A percentile compares a stretch with the other conserved stretches of the same genome.
Evolutionary conservation across 495 filamentous ascomycete genomes (phyloP).

Genomic region (Talaromyces ruber): DNA sequence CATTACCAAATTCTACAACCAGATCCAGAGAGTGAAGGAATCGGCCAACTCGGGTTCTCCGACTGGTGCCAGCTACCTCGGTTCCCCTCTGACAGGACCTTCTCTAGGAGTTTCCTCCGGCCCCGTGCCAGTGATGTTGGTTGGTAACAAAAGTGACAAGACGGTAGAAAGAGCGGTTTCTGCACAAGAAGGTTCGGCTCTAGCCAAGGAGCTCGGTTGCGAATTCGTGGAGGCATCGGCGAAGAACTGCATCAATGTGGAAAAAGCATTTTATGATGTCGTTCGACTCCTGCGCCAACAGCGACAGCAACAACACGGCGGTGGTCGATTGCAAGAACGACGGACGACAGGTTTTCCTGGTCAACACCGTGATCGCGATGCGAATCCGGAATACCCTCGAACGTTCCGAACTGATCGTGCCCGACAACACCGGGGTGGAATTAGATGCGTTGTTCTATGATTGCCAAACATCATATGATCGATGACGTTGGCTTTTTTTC

Average conservation of each 20-base stretch:
- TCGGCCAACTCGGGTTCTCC: constrained; percentile 69
- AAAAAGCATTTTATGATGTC: constrained; percentile 98
- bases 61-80: constrained; percentile 45
- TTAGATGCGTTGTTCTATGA: constrained; percentile 38
- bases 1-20: constrained; percentile 91
- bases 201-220: constrained; percentile 87
- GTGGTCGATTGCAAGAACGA: constrained; percentile 26
- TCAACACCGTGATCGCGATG: constrained; percentile 29
- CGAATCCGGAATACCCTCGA: constrained; percentile 33
- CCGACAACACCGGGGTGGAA: constrained; percentile 24
- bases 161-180: constrained; percentile 94
- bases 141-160: constrained; percentile 96
- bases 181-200: constrained; percentile 86
- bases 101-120: constrained; percentile 46
- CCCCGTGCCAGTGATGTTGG: constrained; percentile 91
- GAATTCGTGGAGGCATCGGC: constrained; percentile 98
- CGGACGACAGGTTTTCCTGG: constrained; percentile 29
- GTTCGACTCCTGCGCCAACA: constrained; percentile 82
- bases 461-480: constrained; percentile 15
- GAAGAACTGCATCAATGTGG: constrained; percentile 99
- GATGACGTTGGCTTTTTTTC: constrained; percentile 16
- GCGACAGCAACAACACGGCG: constrained; percentile 46
- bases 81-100: constrained; percentile 62
- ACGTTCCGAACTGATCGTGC: constrained; percentile 34
- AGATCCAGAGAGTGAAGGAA: constrained; percentile 96